phyloP scores from a whole-genome alignment of 1,284 basidiomycete genomes.

The Ganoderma multipileum region DNA sequence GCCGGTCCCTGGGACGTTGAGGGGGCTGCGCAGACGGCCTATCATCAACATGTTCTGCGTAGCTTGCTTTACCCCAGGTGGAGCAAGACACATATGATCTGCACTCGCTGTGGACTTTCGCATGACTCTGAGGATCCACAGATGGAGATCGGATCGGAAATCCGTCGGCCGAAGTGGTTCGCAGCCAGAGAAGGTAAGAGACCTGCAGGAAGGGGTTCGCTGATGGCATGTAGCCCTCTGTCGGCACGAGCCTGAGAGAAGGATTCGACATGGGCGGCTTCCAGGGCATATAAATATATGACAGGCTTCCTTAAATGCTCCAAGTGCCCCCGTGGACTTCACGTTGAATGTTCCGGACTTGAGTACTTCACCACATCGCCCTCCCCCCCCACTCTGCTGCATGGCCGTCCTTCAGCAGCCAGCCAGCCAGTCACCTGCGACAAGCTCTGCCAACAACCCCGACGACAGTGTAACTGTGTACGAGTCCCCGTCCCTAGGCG shows the following conservation, averaged over 20 bases:
- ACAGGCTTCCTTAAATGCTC: not conserved
- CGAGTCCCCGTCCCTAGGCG: not conserved
- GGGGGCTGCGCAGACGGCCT: not conserved
- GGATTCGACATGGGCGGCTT: not conserved
- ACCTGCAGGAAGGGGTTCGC: not conserved
- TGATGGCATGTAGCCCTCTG: not conserved
- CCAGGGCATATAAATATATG: not conserved
- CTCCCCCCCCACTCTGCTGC: not conserved
- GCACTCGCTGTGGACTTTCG: not conserved
- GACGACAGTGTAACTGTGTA: not conserved
- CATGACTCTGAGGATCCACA: not conserved
- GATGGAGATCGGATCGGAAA: not conserved
- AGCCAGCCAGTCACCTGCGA: not conserved
- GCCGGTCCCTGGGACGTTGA: not conserved
- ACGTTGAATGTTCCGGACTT: not conserved
- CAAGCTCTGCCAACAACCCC: not conserved
- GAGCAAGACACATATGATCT: not conserved
- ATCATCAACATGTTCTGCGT: not conserved
- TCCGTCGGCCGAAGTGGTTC: constrained; percentile 1
- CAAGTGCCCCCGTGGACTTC: not conserved
- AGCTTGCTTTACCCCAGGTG: not conserved
- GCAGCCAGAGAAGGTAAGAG: not conserved
- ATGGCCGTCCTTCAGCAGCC: not conserved
- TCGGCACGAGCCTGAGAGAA: not conserved
- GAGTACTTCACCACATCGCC: not conserved